Evolutionary conservation across 2,329 filamentous ascomycete species (phyloP).

Genomic region (Phaeosphaeria sp.): DNA sequence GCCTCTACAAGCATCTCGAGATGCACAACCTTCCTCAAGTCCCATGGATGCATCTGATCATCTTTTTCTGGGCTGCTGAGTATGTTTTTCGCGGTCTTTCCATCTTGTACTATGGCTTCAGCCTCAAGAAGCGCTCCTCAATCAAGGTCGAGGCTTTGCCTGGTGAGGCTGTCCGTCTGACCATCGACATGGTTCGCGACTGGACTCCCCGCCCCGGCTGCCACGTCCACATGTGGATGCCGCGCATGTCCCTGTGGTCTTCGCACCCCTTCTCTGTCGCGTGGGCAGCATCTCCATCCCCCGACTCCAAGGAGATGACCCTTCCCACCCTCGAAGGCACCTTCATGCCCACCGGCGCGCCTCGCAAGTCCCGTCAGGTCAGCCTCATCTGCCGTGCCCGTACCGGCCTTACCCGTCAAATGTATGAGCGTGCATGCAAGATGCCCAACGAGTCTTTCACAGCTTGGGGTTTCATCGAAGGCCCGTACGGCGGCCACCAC

Average conservation of each 20-base stretch:
- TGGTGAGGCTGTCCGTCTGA: constrained; percentile 66
- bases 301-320: constrained; percentile 43
- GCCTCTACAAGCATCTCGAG: constrained; percentile 80
- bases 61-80: constrained; percentile 80
- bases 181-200: constrained; percentile 64
- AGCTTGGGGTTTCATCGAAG: constrained; percentile 74
- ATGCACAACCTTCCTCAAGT: constrained; percentile 72
- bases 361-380: constrained; percentile 56
- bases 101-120: constrained; percentile 62
- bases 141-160: constrained; percentile 66
- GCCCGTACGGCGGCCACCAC: constrained; percentile 77
- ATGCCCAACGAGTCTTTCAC: constrained; percentile 65
- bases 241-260: constrained; percentile 50
- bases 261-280: constrained; percentile 60
- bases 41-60: constrained; percentile 75
- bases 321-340: constrained; percentile 42
- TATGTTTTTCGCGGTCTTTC: constrained; percentile 56
- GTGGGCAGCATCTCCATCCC: constrained; percentile 50
- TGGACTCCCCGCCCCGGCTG: constrained; percentile 63
- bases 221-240: constrained; percentile 68
- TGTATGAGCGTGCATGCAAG: constrained; percentile 72
- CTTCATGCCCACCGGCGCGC: constrained; percentile 22
- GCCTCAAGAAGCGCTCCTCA: constrained; percentile 57
- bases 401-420: constrained; percentile 73
- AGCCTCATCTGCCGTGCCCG: constrained; percentile 76